Evolutionary conservation across 208 protist genomes (phyloP).

Genomic region (Trichomonas tenax): DNA sequence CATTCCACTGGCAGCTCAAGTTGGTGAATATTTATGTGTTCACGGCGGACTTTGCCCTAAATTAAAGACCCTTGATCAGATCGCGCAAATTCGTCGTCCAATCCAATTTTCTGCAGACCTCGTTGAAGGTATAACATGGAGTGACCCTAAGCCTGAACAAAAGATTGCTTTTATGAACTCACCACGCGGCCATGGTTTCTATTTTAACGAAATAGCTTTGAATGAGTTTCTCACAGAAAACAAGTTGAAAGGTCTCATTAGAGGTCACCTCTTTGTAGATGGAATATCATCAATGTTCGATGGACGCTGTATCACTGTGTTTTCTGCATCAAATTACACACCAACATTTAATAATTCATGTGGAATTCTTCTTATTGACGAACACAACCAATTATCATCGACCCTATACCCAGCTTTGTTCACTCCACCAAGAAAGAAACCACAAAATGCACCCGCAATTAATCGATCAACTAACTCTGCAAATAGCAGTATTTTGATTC

Average conservation of each 20-base stretch:
- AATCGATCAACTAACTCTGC: too few relatives aligned
- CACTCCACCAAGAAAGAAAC: not conserved
- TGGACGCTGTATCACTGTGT: not conserved
- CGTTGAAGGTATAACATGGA: not conserved
- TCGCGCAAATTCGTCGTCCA: not conserved
- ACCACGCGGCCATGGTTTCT: not conserved
- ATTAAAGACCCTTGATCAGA: not conserved
- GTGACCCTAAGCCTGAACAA: not conserved
- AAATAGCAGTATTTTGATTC: too few relatives aligned
- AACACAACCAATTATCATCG: not conserved
- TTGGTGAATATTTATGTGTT: not conserved
- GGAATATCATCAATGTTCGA: constrained; percentile 32
- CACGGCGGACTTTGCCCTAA: not conserved
- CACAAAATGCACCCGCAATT: too few relatives aligned
- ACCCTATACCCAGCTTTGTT: not conserved
- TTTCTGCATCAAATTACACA: not conserved
- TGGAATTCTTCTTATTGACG: not conserved
- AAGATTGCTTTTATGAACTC: not conserved
- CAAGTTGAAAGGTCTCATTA: not conserved
- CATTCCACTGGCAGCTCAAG: not conserved
- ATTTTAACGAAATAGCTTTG: not conserved
- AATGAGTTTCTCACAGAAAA: not conserved
- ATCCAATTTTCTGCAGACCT: not conserved
- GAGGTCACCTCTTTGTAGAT: not conserved
- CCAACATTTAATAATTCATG: not conserved